Conservation (phyloP, 2,329 filamentous ascomycete genomes). For the Paecilomyces formosus region DNA sequence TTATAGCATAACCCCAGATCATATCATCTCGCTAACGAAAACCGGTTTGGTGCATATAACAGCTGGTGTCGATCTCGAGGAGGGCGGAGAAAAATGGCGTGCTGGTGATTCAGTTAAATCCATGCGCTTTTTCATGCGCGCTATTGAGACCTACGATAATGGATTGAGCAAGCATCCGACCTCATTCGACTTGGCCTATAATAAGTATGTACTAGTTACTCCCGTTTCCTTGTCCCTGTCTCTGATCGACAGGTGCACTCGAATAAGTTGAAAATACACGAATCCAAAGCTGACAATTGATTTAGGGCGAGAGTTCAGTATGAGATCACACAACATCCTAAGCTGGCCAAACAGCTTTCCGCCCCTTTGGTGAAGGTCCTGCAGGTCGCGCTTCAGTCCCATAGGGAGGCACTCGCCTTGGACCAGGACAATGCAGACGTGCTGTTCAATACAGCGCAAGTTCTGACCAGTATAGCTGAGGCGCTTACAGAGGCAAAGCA, state of each 20-base stretch:
- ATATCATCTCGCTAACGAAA: background rate
- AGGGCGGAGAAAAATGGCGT: slow-evolving; percentile 67
- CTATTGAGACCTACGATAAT: slow-evolving; percentile 59
- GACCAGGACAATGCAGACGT: slow-evolving; percentile 59
- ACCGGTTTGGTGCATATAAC: slow-evolving; percentile 12
- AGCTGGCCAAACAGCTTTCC: slow-evolving; percentile 53
- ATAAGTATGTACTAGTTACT: slow-evolving; percentile 48
- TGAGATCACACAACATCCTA: slow-evolving; percentile 60
- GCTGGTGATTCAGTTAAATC: slow-evolving; percentile 62
- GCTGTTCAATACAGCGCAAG: slow-evolving; percentile 65
- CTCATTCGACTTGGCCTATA: slow-evolving; percentile 66
- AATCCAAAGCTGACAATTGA: background rate
- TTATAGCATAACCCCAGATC: background rate
- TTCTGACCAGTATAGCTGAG: slow-evolving; percentile 60
- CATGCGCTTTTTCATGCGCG: slow-evolving; percentile 51
- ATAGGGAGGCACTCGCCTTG: slow-evolving; percentile 53
- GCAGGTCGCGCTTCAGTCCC: slow-evolving; percentile 54
- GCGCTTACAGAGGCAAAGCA: slow-evolving; percentile 47
- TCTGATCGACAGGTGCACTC: background rate
- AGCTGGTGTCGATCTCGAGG: slow-evolving; percentile 62
- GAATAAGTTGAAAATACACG: background rate
- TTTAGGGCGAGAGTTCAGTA: slow-evolving; percentile 60
- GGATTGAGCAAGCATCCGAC: slow-evolving; percentile 54
- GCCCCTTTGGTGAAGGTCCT: slow-evolving; percentile 48
- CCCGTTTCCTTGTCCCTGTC: background rate